A percentile compares a stretch with the other conserved stretches of the same genome.
These are phyloP conservation scores for Nothopassalora personata DNA, from an alignment of 2,329 filamentous ascomycete species.

Conservation along the genomic window DNA sequence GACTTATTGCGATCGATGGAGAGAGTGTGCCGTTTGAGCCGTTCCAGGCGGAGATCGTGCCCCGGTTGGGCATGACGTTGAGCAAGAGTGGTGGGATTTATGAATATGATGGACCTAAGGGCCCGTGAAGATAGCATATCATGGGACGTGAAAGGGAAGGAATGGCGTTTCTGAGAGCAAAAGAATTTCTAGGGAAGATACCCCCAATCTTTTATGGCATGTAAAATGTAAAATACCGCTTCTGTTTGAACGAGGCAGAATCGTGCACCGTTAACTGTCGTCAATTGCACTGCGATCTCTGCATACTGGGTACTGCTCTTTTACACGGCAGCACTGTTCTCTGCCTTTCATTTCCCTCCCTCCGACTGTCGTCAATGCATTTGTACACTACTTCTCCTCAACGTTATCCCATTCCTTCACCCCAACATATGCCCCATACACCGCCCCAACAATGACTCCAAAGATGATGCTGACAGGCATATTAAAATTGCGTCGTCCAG, in stretches of 20 bases:
- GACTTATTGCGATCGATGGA: conserved; percentile 91
- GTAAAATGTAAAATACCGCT: background rate
- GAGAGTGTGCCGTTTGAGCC: conserved; percentile 81
- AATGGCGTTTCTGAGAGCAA: background rate
- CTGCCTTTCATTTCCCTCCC: background rate
- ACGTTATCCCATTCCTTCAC: background rate
- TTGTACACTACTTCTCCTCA: background rate
- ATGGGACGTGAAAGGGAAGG: background rate
- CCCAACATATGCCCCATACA: background rate
- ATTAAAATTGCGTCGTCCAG: background rate
- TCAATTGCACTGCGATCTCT: too few species aligned
- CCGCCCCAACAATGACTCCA: background rate
- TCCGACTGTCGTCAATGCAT: background rate
- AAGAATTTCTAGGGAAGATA: conserved; percentile 1
- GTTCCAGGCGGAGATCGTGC: conserved; percentile 87
- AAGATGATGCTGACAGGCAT: background rate
- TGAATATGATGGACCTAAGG: conserved; percentile 49
- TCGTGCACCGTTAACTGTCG: too few species aligned
- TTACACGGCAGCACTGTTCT: background rate
- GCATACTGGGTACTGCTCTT: background rate
- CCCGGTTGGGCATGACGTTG: conserved; percentile 75
- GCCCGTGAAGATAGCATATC: conserved; percentile 5
- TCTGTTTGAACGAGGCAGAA: background rate
- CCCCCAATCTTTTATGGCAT: background rate
- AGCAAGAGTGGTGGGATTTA: conserved; percentile 67